Base-by-base conservation (phyloP, 2,329 filamentous ascomycete species). In the Trichoderma sp. region DNA sequence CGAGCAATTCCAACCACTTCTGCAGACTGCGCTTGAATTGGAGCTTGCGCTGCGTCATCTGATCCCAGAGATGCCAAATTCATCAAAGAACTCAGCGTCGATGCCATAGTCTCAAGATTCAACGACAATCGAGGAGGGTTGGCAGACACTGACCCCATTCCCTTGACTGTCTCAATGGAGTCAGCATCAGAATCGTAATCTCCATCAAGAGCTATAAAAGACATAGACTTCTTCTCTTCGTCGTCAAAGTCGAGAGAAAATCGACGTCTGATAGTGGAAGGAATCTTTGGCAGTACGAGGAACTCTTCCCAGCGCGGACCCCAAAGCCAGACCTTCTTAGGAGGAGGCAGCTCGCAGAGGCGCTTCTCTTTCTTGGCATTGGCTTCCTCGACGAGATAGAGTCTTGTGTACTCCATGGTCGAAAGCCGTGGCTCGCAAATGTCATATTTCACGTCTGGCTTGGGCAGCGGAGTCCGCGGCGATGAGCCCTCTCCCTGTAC, bases 391-490 rank as follows among this genome's bases (percentile, higher is more conserved):
- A 82, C 69, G 40, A 80, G 73, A 58, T 78, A 80, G 6, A 76
- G 71, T 8, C 81, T 76, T 10, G 75, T 68, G 59, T 82, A 82
- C 55, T 83, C 81, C 79, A 82, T 81, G 0, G 80, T 79, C 0
- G 80, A 81, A 4, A 83, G 60, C 0, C 79, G 76, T 0, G 80
- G 79, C 24, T 71, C 65, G 5, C 61, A 71, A 24, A 80, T 68
- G 19, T 8, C 49, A 56, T 70, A 73, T 27, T 33, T 52, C 29
- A 67, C 29, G 16, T 67, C 55, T 29, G 55, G 55, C 21, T 67
- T 58, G 2, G n/a, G 21, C 8, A 67, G 40, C 5, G 55, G 58
- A 29, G 33, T 35, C 5, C 33, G 33, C 33, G 33, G 33, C 4
- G 55, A 63, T 2, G n/a, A 52, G 43, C 43, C 35, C 37, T 52